Percentiles rank a stretch among this genome's conserved stretches.
Conservation (phyloP, 1,139 yeast genomes). For the Debaryomyces singareniensis region DNA sequence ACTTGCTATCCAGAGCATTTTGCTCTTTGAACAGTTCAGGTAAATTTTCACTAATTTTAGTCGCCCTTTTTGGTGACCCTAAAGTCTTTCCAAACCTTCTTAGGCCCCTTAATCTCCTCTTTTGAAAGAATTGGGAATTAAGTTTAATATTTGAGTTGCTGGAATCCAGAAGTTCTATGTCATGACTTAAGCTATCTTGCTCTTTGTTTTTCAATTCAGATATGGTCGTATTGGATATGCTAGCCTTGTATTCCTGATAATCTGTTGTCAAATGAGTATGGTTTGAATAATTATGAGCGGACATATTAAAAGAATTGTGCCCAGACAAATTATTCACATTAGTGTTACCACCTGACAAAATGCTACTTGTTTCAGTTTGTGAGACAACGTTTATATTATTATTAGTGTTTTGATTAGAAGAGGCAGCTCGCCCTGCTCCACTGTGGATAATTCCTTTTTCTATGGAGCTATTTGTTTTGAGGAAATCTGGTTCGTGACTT, state of each 20-base stretch:
- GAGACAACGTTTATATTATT: constrained; percentile 1
- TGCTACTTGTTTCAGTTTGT: constrained; percentile 2
- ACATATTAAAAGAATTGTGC: constrained; percentile 11
- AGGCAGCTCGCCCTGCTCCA: too few relatives aligned
- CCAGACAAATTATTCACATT: constrained; percentile 6
- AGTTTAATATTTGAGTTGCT: neutral
- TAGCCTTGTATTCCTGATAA: constrained; percentile 7
- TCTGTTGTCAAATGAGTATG: constrained; percentile 12
- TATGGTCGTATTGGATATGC: constrained; percentile 5
- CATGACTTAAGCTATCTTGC: neutral
- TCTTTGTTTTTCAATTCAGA: constrained; percentile 3
- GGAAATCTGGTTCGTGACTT: neutral
- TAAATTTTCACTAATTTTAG: constrained; percentile 11
- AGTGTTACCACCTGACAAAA: constrained; percentile 2
- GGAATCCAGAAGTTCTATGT: constrained; percentile 3
- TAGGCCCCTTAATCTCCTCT: constrained; percentile 22
- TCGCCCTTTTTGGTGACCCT: constrained; percentile 37
- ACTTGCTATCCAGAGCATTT: too few relatives aligned
- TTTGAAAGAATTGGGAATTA: constrained; percentile 1
- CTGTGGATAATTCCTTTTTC: neutral
- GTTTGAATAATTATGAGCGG: constrained; percentile 8
- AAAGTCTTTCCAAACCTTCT: constrained; percentile 29
- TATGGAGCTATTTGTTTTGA: neutral
- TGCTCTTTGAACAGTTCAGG: too few relatives aligned
- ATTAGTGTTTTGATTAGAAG: constrained; percentile 1